Base-by-base conservation (phyloP, 139 green algal species). In the Gonium pectorale region DNA sequence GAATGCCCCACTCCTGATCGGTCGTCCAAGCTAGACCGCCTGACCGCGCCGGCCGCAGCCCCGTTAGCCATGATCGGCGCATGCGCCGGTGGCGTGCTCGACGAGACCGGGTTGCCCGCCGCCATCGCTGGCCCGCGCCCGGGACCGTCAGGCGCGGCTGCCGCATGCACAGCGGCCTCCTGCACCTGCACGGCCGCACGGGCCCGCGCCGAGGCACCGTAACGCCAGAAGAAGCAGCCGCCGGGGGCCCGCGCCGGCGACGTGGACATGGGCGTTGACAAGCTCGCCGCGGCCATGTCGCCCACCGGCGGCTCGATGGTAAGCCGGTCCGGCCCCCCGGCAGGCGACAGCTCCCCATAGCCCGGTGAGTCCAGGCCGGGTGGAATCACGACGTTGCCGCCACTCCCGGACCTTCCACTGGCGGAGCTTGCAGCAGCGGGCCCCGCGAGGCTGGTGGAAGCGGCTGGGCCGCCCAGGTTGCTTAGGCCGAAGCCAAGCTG, bases 141-240 rank as follows among this genome's bases (percentile, higher is more conserved):
- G n/a, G n/a, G 46, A 15, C 46, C 46, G 46, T 15, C 46, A 15
- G 13, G 46, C 46, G 19, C 19, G 56, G 56, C 56, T 64, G 56
- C 56, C 7, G 2, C 19, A 35, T 24, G 2, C 8, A 33, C 56
- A 7, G 56, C 56, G 22, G 63, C 63, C 35, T 35, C 17, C 63
- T n/a, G 63, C 63, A 21, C 13, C 33, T 49, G 75, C 73, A 3
- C 26, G 27, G 59, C 46, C 13, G 70, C 70, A 6, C 70, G 70
- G 4, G 31, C 49, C 15, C n/a, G 56, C 9, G 40, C 43, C 17
- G 75, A 37, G n/a, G 54, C 41, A 41, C 59, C 59, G 56, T 81
- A 81, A 2, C 75, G 40, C 75, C 75, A 82, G 43, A 73, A 83
- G 6, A 73, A 83, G 44, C 77, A 83, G 2, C 77, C 77, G 0